A percentile compares a stretch with the other conserved stretches of the same genome.
phyloP scores from a whole-genome alignment of 805 yeast species.

The Saccharomyces mikatae region DNA sequence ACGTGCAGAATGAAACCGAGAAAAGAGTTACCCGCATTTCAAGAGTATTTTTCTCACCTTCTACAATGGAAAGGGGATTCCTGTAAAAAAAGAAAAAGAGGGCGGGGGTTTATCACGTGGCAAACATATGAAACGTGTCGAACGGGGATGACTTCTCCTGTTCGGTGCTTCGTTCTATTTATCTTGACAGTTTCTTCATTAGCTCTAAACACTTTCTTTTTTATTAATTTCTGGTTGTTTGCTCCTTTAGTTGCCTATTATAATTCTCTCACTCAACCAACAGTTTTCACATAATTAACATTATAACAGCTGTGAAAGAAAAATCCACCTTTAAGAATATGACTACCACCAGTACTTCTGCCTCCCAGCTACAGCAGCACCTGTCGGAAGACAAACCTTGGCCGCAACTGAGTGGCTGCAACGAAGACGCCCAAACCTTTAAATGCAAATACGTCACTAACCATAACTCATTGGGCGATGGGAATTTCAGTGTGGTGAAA shows the following conservation, averaged over 20 bases:
- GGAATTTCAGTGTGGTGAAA: slow-evolving; percentile 43
- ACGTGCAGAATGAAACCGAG: neutral
- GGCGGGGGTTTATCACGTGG: neutral
- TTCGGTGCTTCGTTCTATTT: neutral
- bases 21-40: neutral
- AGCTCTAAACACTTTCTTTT: neutral
- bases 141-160: neutral
- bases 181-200: neutral
- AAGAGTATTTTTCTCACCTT: neutral
- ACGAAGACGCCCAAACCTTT: slow-evolving; percentile 4
- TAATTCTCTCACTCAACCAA: neutral
- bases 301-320: neutral
- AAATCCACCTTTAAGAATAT: neutral
- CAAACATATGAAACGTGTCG: neutral
- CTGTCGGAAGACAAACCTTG: slow-evolving; percentile 1
- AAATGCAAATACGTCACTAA: slow-evolving; percentile 27
- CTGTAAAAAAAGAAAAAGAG: neutral
- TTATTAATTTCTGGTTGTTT: neutral
- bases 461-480: slow-evolving; percentile 34
- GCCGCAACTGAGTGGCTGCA: neutral
- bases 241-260: neutral
- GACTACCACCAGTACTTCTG: neutral
- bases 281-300: neutral
- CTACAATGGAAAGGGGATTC: neutral
- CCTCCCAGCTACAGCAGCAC: neutral